Conservation (phyloP, 441 rosid genomes). For the Macaranga tanarius region DNA sequence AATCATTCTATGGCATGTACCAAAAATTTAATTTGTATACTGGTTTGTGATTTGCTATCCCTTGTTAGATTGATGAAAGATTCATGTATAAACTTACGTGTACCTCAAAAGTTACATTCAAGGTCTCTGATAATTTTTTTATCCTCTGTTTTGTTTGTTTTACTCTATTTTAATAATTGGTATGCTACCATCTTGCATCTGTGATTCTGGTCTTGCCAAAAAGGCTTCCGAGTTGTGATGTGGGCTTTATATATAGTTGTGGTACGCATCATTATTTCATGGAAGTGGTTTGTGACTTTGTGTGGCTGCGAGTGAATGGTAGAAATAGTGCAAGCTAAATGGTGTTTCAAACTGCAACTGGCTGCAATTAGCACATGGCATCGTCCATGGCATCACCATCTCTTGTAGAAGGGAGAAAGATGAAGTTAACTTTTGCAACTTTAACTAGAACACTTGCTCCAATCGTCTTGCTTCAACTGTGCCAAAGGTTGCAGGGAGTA, state of each 20-base stretch:
- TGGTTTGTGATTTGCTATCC: slow-evolving; percentile 11
- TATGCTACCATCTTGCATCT: neutral
- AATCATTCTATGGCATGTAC: no score
- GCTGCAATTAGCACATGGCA: neutral
- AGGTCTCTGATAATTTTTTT: neutral
- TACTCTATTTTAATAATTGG: neutral
- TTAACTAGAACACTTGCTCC: neutral
- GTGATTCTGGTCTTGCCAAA: no score
- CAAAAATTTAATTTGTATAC: slow-evolving; percentile 7
- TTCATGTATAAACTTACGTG: neutral
- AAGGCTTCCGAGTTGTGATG: no score
- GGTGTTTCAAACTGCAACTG: neutral
- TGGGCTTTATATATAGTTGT: neutral
- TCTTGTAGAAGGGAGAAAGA: slow-evolving; percentile 1
- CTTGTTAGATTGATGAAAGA: neutral
- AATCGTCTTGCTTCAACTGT: neutral
- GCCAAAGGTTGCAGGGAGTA: slow-evolving; percentile 9
- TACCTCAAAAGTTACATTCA: neutral
- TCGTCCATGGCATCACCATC: neutral
- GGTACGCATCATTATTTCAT: neutral
- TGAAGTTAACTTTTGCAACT: neutral
- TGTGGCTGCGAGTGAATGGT: neutral
- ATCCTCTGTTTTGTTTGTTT: neutral
- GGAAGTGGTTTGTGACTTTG: neutral
- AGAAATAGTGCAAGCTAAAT: neutral